Evolutionary conservation across 2,329 filamentous ascomycete species (phyloP).

Genomic region (Stemphylium beticola): DNA sequence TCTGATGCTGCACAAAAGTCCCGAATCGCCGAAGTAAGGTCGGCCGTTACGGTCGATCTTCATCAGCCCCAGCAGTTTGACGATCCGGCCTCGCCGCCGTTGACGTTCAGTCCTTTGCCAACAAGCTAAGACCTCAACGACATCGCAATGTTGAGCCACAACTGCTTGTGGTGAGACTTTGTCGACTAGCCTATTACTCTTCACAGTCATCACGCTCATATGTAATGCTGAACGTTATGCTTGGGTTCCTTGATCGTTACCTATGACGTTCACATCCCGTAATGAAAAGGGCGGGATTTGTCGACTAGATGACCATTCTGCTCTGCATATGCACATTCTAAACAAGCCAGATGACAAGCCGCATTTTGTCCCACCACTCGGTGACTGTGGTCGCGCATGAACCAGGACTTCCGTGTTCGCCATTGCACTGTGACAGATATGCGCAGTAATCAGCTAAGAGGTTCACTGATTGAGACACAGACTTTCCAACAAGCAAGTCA

Average conservation of each 20-base stretch:
- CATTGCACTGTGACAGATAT: background rate
- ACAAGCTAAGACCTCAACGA: background rate
- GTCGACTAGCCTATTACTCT: background rate
- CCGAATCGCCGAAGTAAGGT: constrained; percentile 3
- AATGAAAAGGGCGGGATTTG: background rate
- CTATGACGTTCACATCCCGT: background rate
- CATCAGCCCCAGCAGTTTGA: background rate
- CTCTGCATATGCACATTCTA: background rate
- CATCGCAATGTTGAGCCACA: background rate
- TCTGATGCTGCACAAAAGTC: background rate
- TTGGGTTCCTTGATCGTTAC: background rate
- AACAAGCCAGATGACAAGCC: background rate
- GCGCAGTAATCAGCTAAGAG: background rate
- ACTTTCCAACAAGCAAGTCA: too few species aligned
- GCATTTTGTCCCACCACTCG: background rate
- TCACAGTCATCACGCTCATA: background rate
- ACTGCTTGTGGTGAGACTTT: background rate
- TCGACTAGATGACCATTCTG: background rate
- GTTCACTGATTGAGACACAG: background rate
- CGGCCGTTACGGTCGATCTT: background rate
- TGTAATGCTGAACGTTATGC: background rate
- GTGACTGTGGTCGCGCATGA: background rate
- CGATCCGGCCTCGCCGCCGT: constrained; percentile 1
- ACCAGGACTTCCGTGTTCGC: background rate
- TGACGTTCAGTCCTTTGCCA: background rate